phyloP scores from a whole-genome alignment of 768 basidiomycete species.

The Crepidotus variabilis region DNA sequence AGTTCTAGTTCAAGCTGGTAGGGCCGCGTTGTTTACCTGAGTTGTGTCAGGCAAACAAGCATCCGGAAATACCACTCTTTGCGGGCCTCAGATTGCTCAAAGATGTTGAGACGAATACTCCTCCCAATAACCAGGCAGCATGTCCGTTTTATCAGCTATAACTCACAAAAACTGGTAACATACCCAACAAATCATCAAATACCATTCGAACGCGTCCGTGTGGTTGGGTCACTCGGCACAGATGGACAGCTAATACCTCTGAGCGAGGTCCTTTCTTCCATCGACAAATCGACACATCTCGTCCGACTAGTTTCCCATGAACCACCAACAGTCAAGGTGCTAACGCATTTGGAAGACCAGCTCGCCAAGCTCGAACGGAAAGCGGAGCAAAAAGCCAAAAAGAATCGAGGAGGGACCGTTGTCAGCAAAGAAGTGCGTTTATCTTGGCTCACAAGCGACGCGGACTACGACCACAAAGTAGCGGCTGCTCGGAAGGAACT shows the following conservation, averaged over 20 bases:
- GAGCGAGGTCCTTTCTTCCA: slow-evolving; percentile 36
- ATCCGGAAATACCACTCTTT: neutral
- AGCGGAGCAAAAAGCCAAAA: slow-evolving; percentile 32
- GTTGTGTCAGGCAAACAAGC: neutral
- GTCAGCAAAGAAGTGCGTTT: slow-evolving; percentile 66
- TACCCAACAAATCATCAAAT: slow-evolving; percentile 21
- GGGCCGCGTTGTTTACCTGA: neutral
- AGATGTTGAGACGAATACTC: neutral
- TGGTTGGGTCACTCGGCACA: slow-evolving; percentile 9
- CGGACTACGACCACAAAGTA: slow-evolving; percentile 66
- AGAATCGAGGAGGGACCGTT: slow-evolving; percentile 26
- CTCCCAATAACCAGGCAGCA: neutral
- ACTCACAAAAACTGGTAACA: neutral
- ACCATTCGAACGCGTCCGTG: slow-evolving; percentile 16
- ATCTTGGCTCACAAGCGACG: slow-evolving; percentile 58
- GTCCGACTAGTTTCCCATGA: slow-evolving; percentile 51
- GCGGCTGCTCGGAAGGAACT: slow-evolving; percentile 54
- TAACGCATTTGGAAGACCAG: slow-evolving; percentile 24
- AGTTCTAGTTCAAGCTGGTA: no score
- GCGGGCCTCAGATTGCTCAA: neutral
- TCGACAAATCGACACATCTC: slow-evolving; percentile 38
- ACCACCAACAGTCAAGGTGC: slow-evolving; percentile 62
- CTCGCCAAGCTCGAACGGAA: slow-evolving; percentile 31
- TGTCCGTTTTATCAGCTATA: neutral
- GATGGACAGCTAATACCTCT: slow-evolving; percentile 25